A percentile compares a stretch with the other conserved stretches of the same genome.
Conservation (phyloP, 2,329 filamentous ascomycete genomes). For the Colletotrichum tropicicola region DNA sequence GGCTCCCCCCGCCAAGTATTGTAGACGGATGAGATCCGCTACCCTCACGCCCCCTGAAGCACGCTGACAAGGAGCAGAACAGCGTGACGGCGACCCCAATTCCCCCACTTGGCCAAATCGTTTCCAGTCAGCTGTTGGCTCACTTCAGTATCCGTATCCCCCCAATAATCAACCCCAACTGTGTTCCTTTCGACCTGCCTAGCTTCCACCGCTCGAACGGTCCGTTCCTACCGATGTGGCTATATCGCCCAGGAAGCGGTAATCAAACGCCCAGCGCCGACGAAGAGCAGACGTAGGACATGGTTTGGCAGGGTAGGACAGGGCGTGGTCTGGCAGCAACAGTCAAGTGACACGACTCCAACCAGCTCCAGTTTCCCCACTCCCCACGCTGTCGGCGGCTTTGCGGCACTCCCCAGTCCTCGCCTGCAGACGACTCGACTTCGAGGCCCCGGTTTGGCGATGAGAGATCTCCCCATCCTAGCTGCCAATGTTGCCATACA, state of each 20-base stretch:
- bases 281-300: slow-evolving; percentile 3
- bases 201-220: slow-evolving; percentile 46
- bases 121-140: slow-evolving; percentile 24
- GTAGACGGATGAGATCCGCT: not conserved
- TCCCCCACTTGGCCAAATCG: slow-evolving; percentile 31
- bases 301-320: not conserved
- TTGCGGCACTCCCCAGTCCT: slow-evolving; percentile 36
- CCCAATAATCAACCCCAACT: slow-evolving; percentile 17
- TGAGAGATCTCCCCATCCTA: slow-evolving; percentile 15
- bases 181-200: slow-evolving; percentile 22
- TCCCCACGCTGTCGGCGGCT: slow-evolving; percentile 35
- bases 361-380: slow-evolving; percentile 34
- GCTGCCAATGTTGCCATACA: slow-evolving; percentile 8
- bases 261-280: slow-evolving; percentile 36
- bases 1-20: not conserved
- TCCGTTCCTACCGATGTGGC: slow-evolving; percentile 51
- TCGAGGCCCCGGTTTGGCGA: not conserved
- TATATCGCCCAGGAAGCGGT: slow-evolving; percentile 40
- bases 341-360: slow-evolving; percentile 44
- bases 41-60: slow-evolving; percentile 8
- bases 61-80: not conserved
- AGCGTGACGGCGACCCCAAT: slow-evolving; percentile 33
- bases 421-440: slow-evolving; percentile 26
- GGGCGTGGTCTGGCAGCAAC: slow-evolving; percentile 2
- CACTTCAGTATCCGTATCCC: slow-evolving; percentile 29